Evolutionary conservation across 306 rosid species (phyloP).

Genomic region (Medicago truncatula): MtrunA17r5.0-ANR NC_053047.1:5879001-5879500

Average conservation of each 20-base stretch:
- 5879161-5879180: constrained; percentile 77
- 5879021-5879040: constrained; percentile 96
- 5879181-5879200: constrained; percentile 92
- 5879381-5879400: constrained; percentile 95
- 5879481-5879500: constrained; percentile 98
- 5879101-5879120: constrained; percentile 98
- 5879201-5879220: constrained; percentile 99
- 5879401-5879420: constrained; percentile 96
- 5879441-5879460: constrained; percentile 93
- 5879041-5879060: constrained; percentile 98
- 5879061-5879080: constrained; percentile 94
- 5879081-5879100: constrained; percentile 90
- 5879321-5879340: constrained; percentile 40
- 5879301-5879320: constrained; percentile 32
- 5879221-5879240: constrained; percentile 49
- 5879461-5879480: constrained; percentile 90
- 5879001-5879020: constrained; percentile 82
- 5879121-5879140: constrained; percentile 83
- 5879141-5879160: constrained; percentile 67
- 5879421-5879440: constrained; percentile 94
- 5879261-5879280: constrained; percentile 22
- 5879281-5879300: constrained; percentile 56
- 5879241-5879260: constrained; percentile 29
- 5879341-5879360: background rate
- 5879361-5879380: constrained; percentile 40